Percentiles rank a stretch among this genome's conserved stretches.
Evolutionary conservation across 192 early-diverging fungal genomes (phyloP).

Genomic region (Irineochytrium annulatum): DNA sequence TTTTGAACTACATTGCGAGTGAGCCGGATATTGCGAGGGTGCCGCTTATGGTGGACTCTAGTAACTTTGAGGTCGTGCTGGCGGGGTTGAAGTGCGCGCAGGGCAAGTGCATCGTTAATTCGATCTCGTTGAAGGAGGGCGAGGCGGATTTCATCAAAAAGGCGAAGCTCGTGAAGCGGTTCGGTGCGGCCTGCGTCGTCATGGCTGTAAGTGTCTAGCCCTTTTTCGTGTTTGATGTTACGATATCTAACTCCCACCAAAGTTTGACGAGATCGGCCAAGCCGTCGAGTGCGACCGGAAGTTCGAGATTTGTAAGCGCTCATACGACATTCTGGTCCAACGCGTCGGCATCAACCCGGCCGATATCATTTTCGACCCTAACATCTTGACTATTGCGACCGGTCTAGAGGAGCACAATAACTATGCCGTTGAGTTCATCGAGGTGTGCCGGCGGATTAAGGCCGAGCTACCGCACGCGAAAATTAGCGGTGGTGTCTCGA

Average conservation of each 20-base stretch:
- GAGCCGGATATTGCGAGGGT: slow-evolving; percentile 88
- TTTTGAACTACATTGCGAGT: slow-evolving; percentile 88
- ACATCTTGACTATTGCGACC: slow-evolving; percentile 94
- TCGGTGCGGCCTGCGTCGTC: slow-evolving; percentile 92
- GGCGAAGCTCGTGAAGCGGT: slow-evolving; percentile 80
- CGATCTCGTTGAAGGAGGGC: slow-evolving; percentile 93
- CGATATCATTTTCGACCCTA: slow-evolving; percentile 87
- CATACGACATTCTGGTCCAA: slow-evolving; percentile 83
- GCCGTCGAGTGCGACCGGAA: slow-evolving; percentile 81
- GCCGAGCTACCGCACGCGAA: slow-evolving; percentile 79
- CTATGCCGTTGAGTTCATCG: slow-evolving; percentile 92
- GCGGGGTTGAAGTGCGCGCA: slow-evolving; percentile 94
- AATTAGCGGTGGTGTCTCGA: slow-evolving; percentile 94
- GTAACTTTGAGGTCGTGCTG: slow-evolving; percentile 95
- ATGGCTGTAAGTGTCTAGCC: slow-evolving; percentile 69
- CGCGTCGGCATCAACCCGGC: slow-evolving; percentile 78
- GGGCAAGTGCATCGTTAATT: slow-evolving; percentile 98
- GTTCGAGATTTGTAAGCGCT: slow-evolving; percentile 83
- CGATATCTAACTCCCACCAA: slow-evolving; percentile 1
- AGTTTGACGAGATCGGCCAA: slow-evolving; percentile 92
- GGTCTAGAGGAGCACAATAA: slow-evolving; percentile 98
- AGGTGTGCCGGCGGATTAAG: slow-evolving; percentile 73
- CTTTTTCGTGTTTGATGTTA: not conserved
- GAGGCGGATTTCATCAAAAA: slow-evolving; percentile 89
- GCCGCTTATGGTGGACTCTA: slow-evolving; percentile 94